phyloP scores from a whole-genome alignment of 1,284 basidiomycete genomes.

The Rhodotorula sp. region DNA sequence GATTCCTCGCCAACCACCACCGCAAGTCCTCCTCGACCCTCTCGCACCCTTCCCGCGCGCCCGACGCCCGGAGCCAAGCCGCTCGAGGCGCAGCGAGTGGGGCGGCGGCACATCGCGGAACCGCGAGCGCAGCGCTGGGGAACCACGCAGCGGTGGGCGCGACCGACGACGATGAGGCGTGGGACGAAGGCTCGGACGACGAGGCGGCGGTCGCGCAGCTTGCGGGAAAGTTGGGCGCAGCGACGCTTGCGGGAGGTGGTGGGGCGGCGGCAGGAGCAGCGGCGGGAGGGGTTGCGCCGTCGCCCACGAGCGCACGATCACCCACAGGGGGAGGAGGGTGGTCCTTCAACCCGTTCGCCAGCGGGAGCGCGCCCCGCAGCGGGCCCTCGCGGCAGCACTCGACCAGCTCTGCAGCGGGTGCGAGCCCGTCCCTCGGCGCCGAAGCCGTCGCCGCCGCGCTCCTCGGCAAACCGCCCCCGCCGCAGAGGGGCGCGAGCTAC shows the following conservation, averaged over 20 bases:
- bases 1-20: slow-evolving; percentile 17
- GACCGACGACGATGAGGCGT: slow-evolving; percentile 29
- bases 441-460: slow-evolving; percentile 33
- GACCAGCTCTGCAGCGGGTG: background rate
- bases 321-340: background rate
- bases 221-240: background rate
- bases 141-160: background rate
- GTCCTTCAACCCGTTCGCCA: slow-evolving; percentile 26
- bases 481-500: slow-evolving; percentile 18
- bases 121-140: background rate
- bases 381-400: background rate
- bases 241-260: background rate
- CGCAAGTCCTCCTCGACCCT: background rate
- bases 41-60: background rate
- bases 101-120: no score
- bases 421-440: slow-evolving; percentile 7
- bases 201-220: slow-evolving; percentile 4
- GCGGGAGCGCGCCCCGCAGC: background rate
- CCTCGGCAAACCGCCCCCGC: background rate
- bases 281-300: background rate
- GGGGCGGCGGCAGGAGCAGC: background rate
- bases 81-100: no score
- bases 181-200: slow-evolving; percentile 34
- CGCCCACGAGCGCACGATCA: no score
- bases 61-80: background rate